Base-by-base conservation (phyloP, 192 early-diverging fungal genomes). In the Coemansia sp. region DNA sequence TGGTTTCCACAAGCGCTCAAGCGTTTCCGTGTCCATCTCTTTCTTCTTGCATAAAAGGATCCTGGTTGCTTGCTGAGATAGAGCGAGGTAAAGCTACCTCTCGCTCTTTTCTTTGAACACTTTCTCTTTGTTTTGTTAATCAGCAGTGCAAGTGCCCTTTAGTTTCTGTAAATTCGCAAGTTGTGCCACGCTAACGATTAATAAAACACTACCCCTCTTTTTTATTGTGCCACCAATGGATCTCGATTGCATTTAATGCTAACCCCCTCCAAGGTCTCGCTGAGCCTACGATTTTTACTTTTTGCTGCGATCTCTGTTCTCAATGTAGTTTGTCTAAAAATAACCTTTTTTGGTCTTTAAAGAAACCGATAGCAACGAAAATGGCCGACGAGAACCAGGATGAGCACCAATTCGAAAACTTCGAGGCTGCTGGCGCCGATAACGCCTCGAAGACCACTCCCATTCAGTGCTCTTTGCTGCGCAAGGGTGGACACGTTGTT, bases 401-500 rank as follows among this genome's bases (percentile, higher is more conserved):
- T 43, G 43, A 40, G 9, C 58, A 69, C 9, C 56, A 49, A 8
- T 39, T 56, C 12, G 37, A 66, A 9, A 33, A 57, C 23, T 61
- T 75, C 37, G 72, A 75, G 40, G 9, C 42, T 20, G 31, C 67
- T 34, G 72, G 51, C 20, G 29, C 46, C 28, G 63, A 59, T 9
- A 95, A 94, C 59, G 93, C 96, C 59, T 95, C 97, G 46, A 58
- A 86, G 68, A 98, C 96, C 84, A 97, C 85, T 89, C 97, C 97
- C 71, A 88, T 97, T 85, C 95, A 98, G 89, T 99, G 97, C 87
- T 99, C 97, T 83, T 94, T 95, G 69, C 93, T 99, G 72, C 90
- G 97, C 81, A 99, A 97, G 91, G 92, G 91, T 89, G 97, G 96
- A 18, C 87, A 91, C 86, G 97, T 99, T 71, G 89, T 95, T 66